Evolutionary conservation across 768 basidiomycete genomes (phyloP), one percentile per base, ranked within the genome.

Genomic region (Russula compacta): DNA sequence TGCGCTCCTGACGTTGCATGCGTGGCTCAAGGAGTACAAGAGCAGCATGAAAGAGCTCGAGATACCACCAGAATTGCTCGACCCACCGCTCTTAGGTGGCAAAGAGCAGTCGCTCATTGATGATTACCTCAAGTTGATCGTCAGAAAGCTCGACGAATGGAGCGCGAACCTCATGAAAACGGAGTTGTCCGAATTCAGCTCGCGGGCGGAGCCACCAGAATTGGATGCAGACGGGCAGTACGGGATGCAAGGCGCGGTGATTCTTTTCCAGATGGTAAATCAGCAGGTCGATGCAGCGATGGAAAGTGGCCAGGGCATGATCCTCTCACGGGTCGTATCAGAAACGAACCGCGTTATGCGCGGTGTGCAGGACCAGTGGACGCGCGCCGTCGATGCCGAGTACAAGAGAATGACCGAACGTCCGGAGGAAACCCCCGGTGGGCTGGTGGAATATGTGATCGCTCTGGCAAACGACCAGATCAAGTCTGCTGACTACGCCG

Each of bases 191-290:
- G 91, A 93, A 60, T 98, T 99, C 74, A 82, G 81, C 11, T 82
- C 84, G 53, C 83, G 97, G 19, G 81, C 84, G 38, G 84, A 88
- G 66, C 90, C 92, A 29, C 95, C 94, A 3, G 95, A 98, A 73
- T 74, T 88, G 49, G 91, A 94, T 69, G 83, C 83, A 57, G 93
- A 98, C 61, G 92, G 92, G 14, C 77, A 88, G 64, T 98, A 98
- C 70, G 90, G 90, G 19, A 88, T 86, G 62, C 90, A 97, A 70
- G 73, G 95, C 46, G 87, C 95, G 17, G 84, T 95, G 54, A 97
- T 98, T 68, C 78, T 99, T 63, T 98, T 98, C 80, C 91, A 97
- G 74, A 94, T 98, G 88, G 87, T 98, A 67, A 98, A 95, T 73
- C 92, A 95, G 73, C 95, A 98, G 73, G 81, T 93, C 60, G 95